A percentile compares a stretch with the other conserved stretches of the same genome.
phyloP scores from a whole-genome alignment of 805 yeast genomes.

The Candida corydali region DNA sequence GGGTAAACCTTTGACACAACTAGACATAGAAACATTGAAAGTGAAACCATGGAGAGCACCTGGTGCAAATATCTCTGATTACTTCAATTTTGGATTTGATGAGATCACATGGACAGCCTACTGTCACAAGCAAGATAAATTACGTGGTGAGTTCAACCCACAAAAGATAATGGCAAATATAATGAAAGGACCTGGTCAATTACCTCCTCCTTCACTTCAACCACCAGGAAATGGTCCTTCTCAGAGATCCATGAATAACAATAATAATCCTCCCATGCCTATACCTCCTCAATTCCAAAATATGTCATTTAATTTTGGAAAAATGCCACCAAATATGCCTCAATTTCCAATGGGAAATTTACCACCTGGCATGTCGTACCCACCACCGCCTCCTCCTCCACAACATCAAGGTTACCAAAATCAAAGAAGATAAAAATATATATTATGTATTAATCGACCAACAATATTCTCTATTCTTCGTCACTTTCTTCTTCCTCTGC shows the following conservation, averaged over 20 bases:
- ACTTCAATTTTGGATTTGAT: conserved; percentile 94
- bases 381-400: conserved; percentile 19
- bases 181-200: conserved; percentile 26
- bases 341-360: conserved; percentile 9
- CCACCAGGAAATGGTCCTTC: background rate
- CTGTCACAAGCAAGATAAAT: conserved; percentile 79
- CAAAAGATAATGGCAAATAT: conserved; percentile 69
- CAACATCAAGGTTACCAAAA: conserved; percentile 2
- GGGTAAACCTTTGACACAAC: conserved; percentile 78
- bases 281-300: conserved; percentile 11
- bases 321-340: conserved; percentile 7
- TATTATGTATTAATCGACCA: no score
- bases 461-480: conserved; percentile 46
- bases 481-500: conserved; percentile 79
- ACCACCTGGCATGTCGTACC: conserved; percentile 16
- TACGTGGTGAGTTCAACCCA: conserved; percentile 77
- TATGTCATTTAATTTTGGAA: conserved; percentile 4
- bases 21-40: conserved; percentile 74
- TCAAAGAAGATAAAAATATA: conserved; percentile 1
- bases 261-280: background rate
- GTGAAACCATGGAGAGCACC: conserved; percentile 99
- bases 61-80: conserved; percentile 92
- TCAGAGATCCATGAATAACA: background rate
- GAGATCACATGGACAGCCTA: conserved; percentile 95
- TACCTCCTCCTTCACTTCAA: conserved; percentile 11